These are phyloP conservation scores for Adansonia rubrostipa DNA, from an alignment of 441 rosid genomes.

Conservation along the genomic window DNA sequence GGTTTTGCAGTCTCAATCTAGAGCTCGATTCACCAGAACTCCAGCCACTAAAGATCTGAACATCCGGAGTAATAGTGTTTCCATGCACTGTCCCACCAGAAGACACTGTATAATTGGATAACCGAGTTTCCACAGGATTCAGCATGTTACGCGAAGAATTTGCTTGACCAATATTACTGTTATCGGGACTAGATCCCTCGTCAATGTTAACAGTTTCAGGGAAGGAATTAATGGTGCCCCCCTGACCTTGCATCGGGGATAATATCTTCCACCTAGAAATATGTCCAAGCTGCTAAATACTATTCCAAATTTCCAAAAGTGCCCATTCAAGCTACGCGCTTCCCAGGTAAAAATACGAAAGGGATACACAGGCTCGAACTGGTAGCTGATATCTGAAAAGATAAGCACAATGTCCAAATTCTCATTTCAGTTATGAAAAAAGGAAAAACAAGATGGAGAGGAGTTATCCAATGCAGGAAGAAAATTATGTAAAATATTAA, in stretches of 20 bases:
- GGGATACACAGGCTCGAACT: slow-evolving; percentile 25
- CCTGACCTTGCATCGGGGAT: slow-evolving; percentile 64
- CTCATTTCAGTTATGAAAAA: not conserved
- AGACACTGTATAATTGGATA: slow-evolving; percentile 46
- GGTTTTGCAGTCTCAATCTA: slow-evolving; percentile 45
- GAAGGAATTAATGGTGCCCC: slow-evolving; percentile 48
- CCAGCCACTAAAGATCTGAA: slow-evolving; percentile 54
- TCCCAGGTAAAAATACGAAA: slow-evolving; percentile 22
- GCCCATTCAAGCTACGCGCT: slow-evolving; percentile 22
- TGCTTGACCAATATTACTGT: slow-evolving; percentile 43
- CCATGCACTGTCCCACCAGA: slow-evolving; percentile 47
- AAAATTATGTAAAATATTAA: slow-evolving; percentile 5
- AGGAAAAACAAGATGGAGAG: no score
- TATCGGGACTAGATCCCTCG: slow-evolving; percentile 49
- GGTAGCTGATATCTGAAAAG: slow-evolving; percentile 21
- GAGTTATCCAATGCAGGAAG: not conserved
- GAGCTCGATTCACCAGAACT: slow-evolving; percentile 69
- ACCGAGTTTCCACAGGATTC: slow-evolving; percentile 49
- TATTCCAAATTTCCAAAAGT: slow-evolving; percentile 22
- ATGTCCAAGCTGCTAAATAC: slow-evolving; percentile 21
- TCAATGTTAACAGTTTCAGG: slow-evolving; percentile 54
- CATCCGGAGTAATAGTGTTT: slow-evolving; percentile 43
- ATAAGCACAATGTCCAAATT: not conserved
- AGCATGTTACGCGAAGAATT: slow-evolving; percentile 43
- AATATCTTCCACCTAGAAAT: slow-evolving; percentile 35